Base-by-base conservation (phyloP, 1,139 yeast species). In the Candida dubliniensis region DNA sequence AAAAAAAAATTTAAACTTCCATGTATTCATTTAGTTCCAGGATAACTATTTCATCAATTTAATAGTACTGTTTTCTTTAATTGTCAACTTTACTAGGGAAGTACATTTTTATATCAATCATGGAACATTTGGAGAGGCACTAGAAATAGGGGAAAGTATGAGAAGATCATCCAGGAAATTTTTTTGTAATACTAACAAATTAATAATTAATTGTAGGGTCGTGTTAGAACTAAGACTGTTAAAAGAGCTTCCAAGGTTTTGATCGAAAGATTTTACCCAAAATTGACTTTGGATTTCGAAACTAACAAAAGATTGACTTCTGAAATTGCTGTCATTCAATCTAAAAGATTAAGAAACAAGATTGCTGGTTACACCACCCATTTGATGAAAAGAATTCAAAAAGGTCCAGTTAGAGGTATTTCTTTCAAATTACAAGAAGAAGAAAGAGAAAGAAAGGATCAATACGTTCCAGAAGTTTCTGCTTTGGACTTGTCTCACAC, bases 291-390 rank as follows among this genome's bases (percentile, higher is more conserved):
- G 81, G 99, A 95, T 79, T 95, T 95, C 77, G 98, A 95, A 84
- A 89, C 96, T 87, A 95, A 95, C 97, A 95, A 95, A 86, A 93
- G 98, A 83, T 87, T 95, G 76, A 87, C 96, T 67, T 87, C 89
- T 70, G 97, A 95, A 79, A 89, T 95, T 69, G 99, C 99, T 66
- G 91, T 88, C 77, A 95, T 95, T 74, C 97, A 95, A 79, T 89
- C 99, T 70, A 95, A 95, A 88, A 91, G 99, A 82, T 87, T 95
- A 77, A 93, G 99, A 85, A 95, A 95, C 95, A 93, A 93, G 90
- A 95, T 93, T 72, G 99, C 99, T 75, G 99, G 99, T 76, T 93
- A 91, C 96, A 93, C 99, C 79, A 93, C 99, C 71, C 99, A 93
- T 80, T 86, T 93, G 79, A 95, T 93, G 99, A 91, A 89, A 86